Evolutionary conservation across 495 filamentous ascomycete species (phyloP).

Genomic region (Aspergillus haitiensis): DNA sequence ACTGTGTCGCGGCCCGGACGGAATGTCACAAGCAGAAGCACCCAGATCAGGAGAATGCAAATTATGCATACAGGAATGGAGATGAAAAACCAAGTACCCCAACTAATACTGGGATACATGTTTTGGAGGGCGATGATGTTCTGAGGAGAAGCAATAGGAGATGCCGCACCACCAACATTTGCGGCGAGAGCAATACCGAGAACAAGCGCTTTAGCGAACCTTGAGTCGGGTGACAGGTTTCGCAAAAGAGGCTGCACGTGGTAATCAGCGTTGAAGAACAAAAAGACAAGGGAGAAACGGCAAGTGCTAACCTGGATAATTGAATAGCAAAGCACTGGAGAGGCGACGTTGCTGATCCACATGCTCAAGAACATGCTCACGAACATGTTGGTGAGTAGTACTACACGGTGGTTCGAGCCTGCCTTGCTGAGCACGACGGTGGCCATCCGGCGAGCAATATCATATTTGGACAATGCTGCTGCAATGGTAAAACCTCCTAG

Average conservation of each 20-base stretch:
- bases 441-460: conserved; percentile 95
- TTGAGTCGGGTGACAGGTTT: conserved; percentile 83
- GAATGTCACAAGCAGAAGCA: conserved; percentile 81
- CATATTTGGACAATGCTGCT: conserved; percentile 92
- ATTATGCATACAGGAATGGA: conserved; percentile 89
- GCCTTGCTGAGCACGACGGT: conserved; percentile 97
- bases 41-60: conserved; percentile 86
- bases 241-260: conserved; percentile 78
- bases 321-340: conserved; percentile 96
- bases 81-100: conserved; percentile 97
- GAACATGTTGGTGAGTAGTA: conserved; percentile 95
- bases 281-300: conserved; percentile 1
- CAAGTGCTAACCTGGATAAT: conserved; percentile 74
- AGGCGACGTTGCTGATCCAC: conserved; percentile 98
- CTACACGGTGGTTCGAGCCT: conserved; percentile 80
- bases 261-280: conserved; percentile 18
- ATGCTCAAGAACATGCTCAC: conserved; percentile 97
- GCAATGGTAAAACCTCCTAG: conserved; percentile 96
- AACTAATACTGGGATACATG: conserved; percentile 86
- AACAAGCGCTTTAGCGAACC: conserved; percentile 93
- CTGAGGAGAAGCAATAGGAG: conserved; percentile 93
- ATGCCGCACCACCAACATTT: conserved; percentile 94
- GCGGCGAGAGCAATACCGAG: conserved; percentile 93
- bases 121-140: conserved; percentile 96
- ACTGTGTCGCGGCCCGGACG: conserved; percentile 77